Conservation (phyloP, 2,329 filamentous ascomycete species). For the Stagonosporopsis vannaccii region DNA sequence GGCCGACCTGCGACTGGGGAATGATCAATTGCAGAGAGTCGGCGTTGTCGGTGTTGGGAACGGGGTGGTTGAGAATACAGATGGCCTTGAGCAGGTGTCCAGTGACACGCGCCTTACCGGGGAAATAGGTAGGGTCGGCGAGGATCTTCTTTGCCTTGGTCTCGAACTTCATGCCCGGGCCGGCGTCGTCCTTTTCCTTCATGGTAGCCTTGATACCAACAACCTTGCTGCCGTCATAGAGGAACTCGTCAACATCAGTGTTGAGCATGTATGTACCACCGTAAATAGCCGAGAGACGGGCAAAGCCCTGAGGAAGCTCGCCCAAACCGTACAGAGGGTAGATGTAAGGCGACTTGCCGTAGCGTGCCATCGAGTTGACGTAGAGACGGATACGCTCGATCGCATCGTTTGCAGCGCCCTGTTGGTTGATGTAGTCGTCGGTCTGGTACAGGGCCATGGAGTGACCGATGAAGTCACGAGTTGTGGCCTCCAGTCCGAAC, state of each 20-base stretch:
- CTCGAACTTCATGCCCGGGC: constrained; percentile 84
- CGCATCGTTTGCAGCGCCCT: constrained; percentile 79
- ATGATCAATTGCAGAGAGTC: constrained; percentile 97
- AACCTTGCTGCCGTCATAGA: constrained; percentile 86
- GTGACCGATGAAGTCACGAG: constrained; percentile 95
- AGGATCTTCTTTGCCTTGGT: constrained; percentile 97
- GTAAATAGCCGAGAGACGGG: constrained; percentile 96
- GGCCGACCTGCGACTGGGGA: constrained; percentile 94
- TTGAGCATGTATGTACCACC: constrained; percentile 99
- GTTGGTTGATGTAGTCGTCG: constrained; percentile 80
- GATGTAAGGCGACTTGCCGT: constrained; percentile 99
- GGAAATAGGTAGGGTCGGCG: constrained; percentile 96
- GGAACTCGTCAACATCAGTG: constrained; percentile 87
- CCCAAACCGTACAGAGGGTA: constrained; percentile 97
- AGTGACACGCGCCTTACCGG: constrained; percentile 82
- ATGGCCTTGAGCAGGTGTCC: constrained; percentile 95
- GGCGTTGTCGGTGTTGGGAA: constrained; percentile 84
- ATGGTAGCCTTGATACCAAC: constrained; percentile 97
- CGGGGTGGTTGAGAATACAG: constrained; percentile 94
- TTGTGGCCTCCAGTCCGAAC: constrained; percentile 87
- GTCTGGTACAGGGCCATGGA: constrained; percentile 96
- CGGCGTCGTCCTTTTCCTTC: constrained; percentile 79
- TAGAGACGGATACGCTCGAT: constrained; percentile 94
- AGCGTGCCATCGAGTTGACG: constrained; percentile 95
- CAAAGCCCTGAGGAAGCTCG: constrained; percentile 97